phyloP scores from a whole-genome alignment of 805 yeast genomes.

The Barnettozyma vustinii region DNA sequence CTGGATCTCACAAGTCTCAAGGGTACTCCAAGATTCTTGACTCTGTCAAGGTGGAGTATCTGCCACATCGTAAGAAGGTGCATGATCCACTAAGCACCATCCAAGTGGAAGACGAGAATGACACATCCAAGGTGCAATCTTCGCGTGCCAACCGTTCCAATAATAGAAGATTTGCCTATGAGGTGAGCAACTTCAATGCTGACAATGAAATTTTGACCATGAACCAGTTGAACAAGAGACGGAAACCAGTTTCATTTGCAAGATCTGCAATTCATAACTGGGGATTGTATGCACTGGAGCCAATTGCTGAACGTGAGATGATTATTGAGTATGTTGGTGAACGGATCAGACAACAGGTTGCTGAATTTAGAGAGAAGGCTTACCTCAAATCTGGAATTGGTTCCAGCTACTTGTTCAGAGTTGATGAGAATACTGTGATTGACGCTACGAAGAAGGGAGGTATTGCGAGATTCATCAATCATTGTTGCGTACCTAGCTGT shows the following conservation, averaged over 20 bases:
- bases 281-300: constrained; percentile 95
- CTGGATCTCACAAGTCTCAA: constrained; percentile 65
- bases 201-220: constrained; percentile 78
- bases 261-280: constrained; percentile 96
- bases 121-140: constrained; percentile 45
- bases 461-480: constrained; percentile 93
- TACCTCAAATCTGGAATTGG: constrained; percentile 91
- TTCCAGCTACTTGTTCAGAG: constrained; percentile 85
- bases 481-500: constrained; percentile 96
- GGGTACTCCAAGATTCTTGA: constrained; percentile 75
- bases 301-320: constrained; percentile 95
- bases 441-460: constrained; percentile 98
- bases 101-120: constrained; percentile 51
- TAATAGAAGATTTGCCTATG: constrained; percentile 85
- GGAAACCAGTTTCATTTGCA: constrained; percentile 94
- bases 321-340: constrained; percentile 98
- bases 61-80: constrained; percentile 73
- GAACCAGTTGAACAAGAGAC: constrained; percentile 83
- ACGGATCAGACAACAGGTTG: constrained; percentile 85
- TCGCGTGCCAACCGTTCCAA: constrained; percentile 84
- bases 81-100: constrained; percentile 70
- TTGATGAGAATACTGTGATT: constrained; percentile 90
- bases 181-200: constrained; percentile 75
- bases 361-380: constrained; percentile 84
- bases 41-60: constrained; percentile 61